These are phyloP conservation scores for Ascochyta rabiei DNA, from an alignment of 2,329 filamentous ascomycete genomes.

Conservation along the genomic window DNA sequence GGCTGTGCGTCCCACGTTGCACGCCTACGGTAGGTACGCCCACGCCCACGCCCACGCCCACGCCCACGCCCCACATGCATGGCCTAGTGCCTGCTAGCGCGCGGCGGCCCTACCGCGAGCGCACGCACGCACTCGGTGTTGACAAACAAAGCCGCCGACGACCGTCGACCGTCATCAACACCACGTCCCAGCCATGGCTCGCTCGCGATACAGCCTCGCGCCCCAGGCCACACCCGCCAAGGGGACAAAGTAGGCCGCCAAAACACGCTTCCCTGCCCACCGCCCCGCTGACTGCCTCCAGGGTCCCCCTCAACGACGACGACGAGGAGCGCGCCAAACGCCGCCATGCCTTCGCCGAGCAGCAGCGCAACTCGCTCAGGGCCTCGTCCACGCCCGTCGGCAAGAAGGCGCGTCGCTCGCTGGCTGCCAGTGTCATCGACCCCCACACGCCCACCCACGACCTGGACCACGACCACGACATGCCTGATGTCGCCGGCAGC, in stretches of 20 bases:
- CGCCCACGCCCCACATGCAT: no score
- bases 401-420: conserved; percentile 60
- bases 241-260: conserved; percentile 1
- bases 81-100: background rate
- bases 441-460: conserved; percentile 57
- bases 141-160: conserved; percentile 31
- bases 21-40: no score
- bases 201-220: conserved; percentile 52
- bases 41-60: no score
- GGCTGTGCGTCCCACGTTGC: background rate
- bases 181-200: conserved; percentile 55
- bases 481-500: conserved; percentile 67
- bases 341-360: conserved; percentile 66
- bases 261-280: background rate
- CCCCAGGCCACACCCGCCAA: conserved; percentile 8
- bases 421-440: conserved; percentile 56
- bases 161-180: conserved; percentile 18
- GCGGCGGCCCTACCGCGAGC: no score
- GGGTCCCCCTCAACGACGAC: conserved; percentile 96
- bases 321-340: conserved; percentile 87
- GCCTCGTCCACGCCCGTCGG: conserved; percentile 76
- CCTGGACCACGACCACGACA: conserved; percentile 46
- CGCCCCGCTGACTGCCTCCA: conserved; percentile 46
- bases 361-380: conserved; percentile 88
- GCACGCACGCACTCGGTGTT: conserved; percentile 22